Evolutionary conservation across 1,284 basidiomycete species (phyloP), one percentile per base, ranked within the genome.

Genomic region (Hemileia vastatrix): DNA sequence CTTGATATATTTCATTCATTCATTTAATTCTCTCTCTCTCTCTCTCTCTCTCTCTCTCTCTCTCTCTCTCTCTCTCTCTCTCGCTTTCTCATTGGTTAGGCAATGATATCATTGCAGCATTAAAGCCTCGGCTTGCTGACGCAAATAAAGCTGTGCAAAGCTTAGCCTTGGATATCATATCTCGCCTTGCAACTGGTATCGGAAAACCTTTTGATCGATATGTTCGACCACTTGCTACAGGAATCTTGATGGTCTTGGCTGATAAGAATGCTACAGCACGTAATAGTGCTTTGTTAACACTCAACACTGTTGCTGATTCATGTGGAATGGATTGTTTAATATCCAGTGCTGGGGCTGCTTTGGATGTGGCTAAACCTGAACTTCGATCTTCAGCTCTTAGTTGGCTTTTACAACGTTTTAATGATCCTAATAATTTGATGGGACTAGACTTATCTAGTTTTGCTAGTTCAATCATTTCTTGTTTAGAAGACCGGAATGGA

Each of bases 171-270:
- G 92, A 95, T 71, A 86, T 95, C 64, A 85, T 96, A 57, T 81
- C 86, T 45, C 87, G 90, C 52, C 86, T 98, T 65, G 91, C 95
- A 1, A 84, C 81, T 0, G 93, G 90, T 1, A 96, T 98, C 90
- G 91, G 91, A 54, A 90, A 87, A 72, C 84, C 88, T 0, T 98
- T 99, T 73, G 94, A 98, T 69, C 93, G 89, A 73, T 83, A 94
- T 68, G 82, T 83, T 3, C 84, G 86, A 24, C 84, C 93, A 0
- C 82, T 97, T 6, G 84, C 86, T 1, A 86, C 86, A 23, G 36
- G 53, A 31, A 63, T 63, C 23, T 45, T 63, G 23, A 63, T 49
- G 36, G 90, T 93, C 4, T 82, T 97, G 4, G 84, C 93, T 5
- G 95, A 99, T 74, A 90, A 94, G 75, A 98, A 98, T 77, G 86